Conservation (phyloP, 164 flowering plant species). For the Saururus chinensis region DNA sequence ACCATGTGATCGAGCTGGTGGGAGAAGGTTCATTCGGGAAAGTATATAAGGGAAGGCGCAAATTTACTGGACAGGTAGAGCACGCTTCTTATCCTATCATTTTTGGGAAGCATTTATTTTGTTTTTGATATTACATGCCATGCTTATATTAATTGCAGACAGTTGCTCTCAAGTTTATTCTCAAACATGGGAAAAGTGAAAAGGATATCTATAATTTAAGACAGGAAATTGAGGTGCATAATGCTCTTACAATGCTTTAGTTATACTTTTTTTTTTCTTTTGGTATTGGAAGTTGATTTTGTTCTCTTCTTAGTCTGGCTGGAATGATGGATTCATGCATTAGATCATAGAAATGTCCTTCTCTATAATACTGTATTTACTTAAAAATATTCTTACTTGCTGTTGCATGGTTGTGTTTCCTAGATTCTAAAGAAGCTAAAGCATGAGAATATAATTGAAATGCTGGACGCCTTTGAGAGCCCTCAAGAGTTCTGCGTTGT, state of each 20-base stretch:
- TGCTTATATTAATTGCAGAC: conserved; percentile 36
- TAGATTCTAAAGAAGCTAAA: conserved; percentile 89
- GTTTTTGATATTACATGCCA: neutral
- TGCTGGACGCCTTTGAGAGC: conserved; percentile 96
- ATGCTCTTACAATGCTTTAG: neutral
- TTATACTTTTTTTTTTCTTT: neutral
- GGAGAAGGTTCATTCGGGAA: conserved; percentile 99
- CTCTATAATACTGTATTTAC: too few species aligned
- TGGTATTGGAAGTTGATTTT: neutral
- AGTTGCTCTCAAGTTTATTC: conserved; percentile 94
- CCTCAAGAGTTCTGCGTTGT: conserved; percentile 96
- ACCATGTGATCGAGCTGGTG: conserved; percentile 88
- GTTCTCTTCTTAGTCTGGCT: too few species aligned
- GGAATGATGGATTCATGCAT: too few species aligned
- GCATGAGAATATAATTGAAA: conserved; percentile 91
- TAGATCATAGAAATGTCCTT: too few species aligned
- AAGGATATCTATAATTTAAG: conserved; percentile 82
- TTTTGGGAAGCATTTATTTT: neutral
- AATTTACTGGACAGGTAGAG: conserved; percentile 72
- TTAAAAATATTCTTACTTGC: neutral
- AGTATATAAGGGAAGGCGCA: conserved; percentile 89
- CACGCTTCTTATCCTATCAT: neutral
- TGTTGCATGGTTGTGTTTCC: conserved; percentile 4
- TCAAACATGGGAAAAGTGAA: conserved; percentile 92
- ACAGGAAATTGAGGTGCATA: conserved; percentile 89